Evolutionary conservation across 768 basidiomycete genomes (phyloP).

Genomic region (Hypholoma fasciculare): DNA sequence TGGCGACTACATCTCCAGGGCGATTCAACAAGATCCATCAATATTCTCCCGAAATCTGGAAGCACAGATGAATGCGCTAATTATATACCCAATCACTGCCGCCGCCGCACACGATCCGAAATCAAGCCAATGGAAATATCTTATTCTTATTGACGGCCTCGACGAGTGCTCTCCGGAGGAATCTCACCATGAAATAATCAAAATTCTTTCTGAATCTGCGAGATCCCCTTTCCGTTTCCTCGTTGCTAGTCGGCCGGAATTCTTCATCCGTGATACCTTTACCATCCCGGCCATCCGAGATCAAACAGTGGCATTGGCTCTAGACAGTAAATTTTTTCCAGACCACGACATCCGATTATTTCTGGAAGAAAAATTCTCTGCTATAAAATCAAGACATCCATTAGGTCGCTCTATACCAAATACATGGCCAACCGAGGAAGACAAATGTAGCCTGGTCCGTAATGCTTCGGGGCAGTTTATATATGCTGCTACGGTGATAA

Average conservation of each 20-base stretch:
- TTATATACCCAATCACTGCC: slow-evolving; percentile 5
- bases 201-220: background rate
- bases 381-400: background rate
- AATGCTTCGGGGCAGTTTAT: background rate
- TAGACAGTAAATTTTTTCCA: slow-evolving; percentile 6
- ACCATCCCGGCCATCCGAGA: background rate
- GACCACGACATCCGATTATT: slow-evolving; percentile 5
- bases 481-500: slow-evolving; percentile 2
- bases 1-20: background rate
- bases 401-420: background rate
- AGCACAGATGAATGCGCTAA: slow-evolving; percentile 9
- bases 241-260: slow-evolving; percentile 13
- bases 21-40: slow-evolving; percentile 6
- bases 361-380: slow-evolving; percentile 3
- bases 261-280: background rate
- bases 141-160: slow-evolving; percentile 18
- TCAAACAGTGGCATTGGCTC: background rate
- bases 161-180: slow-evolving; percentile 15
- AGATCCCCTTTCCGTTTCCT: background rate
- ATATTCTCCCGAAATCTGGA: background rate
- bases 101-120: background rate
- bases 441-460: background rate
- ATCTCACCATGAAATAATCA: slow-evolving; percentile 1
- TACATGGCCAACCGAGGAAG: background rate
- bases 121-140: background rate